Conservation (phyloP, 2,329 filamentous ascomycete genomes). For the Fusarium redolens region DNA sequence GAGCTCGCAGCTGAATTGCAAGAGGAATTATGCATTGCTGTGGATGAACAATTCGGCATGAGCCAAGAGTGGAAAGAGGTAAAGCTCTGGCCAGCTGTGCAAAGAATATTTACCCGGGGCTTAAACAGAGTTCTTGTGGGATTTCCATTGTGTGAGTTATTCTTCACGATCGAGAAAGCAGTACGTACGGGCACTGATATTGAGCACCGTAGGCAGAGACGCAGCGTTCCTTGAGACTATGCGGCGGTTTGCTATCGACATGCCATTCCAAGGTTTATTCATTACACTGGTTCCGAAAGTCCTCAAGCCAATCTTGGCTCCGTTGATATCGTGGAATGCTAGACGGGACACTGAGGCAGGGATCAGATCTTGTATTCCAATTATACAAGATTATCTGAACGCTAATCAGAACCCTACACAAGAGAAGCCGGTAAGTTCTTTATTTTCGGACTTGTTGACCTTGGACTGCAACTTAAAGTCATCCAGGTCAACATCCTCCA, state of each 20-base stretch:
- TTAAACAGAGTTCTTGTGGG: neutral
- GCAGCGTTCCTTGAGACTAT: neutral
- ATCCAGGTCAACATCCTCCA: neutral
- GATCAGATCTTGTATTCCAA: neutral
- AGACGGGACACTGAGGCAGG: neutral
- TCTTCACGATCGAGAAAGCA: fast-evolving
- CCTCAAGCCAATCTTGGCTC: neutral
- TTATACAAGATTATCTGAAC: neutral
- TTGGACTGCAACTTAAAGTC: fast-evolving
- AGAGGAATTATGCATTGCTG: neutral
- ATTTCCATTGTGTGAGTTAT: neutral
- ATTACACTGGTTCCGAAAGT: neutral
- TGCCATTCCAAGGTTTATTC: neutral
- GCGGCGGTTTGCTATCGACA: neutral
- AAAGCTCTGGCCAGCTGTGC: neutral
- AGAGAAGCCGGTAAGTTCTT: neutral
- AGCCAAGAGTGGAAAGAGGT: neutral
- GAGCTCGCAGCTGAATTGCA: neutral
- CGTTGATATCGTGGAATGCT: neutral
- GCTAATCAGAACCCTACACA: neutral
- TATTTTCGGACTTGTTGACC: no score
- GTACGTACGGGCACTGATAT: neutral
- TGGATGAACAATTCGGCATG: neutral
- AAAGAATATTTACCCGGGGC: neutral
- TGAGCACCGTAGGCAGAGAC: neutral